Evolutionary conservation across 169 alveolate species (phyloP), one percentile per base, ranked within the genome.

Genomic region (Eimeria sp.): DNA sequence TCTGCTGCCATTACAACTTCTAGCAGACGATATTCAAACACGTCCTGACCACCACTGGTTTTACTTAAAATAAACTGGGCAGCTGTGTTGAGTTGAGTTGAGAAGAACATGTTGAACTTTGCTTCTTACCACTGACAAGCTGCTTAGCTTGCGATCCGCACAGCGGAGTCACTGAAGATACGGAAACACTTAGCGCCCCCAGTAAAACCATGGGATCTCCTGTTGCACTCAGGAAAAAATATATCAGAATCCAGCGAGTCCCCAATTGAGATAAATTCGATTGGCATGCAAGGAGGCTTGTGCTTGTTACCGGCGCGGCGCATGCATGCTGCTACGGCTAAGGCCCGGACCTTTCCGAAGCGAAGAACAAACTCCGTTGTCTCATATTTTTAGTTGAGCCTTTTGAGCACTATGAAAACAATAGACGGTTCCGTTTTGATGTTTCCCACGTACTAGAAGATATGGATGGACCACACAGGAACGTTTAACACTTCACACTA

Each of bases 301-400:
- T 9, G 56, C 56, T 40, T 20, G 33, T 40, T 40, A 16, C 58
- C 14, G 83, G 33, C n/a, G 83, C 83, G 83, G 58, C 83, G 83
- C 83, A 40, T 40, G 83, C 83, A 74, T 37, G 83, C 83, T 40
- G 56, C 83, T 27, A 74, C 56, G 16, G 56, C 18, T 16, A 74
- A 74, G 27, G 83, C n/a, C 33, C 0, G 30, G 83, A 54, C 83
- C 33, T 74, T 33, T 40, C 18, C 58, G 18, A 30, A 74, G 58
- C 56, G 23, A 16, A 8, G 16, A 33, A 37, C 3, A 4, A 27
- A 74, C 18, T 30, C 13, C 58, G 58, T 0, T 20, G 43, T 74
- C 54, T 74, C 33, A n/a, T 56, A 56, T 40, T 74, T 18, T 40
- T 25, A n/a, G 4, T 18, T 2, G 52, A 33, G 78, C 30, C 23